Evolutionary conservation across 202 grass and related monocot species (phyloP), one percentile per base, ranked within the genome.

Genomic region (Zizania palustris): DNA sequence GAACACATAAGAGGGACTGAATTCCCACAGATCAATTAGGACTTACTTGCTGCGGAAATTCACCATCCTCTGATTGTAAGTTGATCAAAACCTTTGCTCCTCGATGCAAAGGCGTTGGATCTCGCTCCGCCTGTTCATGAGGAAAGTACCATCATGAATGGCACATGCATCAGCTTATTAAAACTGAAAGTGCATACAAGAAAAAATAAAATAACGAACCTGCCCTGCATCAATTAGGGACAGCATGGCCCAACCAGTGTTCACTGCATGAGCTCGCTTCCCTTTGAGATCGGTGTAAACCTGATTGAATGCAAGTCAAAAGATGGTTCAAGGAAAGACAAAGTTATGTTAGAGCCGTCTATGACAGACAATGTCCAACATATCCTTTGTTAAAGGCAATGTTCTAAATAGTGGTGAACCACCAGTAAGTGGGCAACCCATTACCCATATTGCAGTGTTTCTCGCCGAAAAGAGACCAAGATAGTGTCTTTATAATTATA

Each of bases 1-100:
- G 28, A 63, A 11, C 14, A 3, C 11, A 54, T 67, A 44, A 56
- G 39, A 67, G 55, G 35, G 6, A 11, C 5, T 3, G 3, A 72
- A 46, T 72, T 5, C 49, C 2, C 14, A 13, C 6, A 11, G 41
- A 58, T 11, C 69, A 0, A 63, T 14, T 48, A 18, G 21, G 49
- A 78, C 85, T 81, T 96, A 99, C 96, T 85, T 99, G 96, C 66
- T 99, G 92, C 40, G 96, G 92, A 83, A 99, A 99, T 68, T 99
- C 92, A 56, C 92, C 92, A 6, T 92, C 77, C 59, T 99, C 91
- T 62, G 53, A 80, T 71, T 96, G 96, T 69, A 95, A 63, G 69
- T 99, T 99, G 38, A 99, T 93, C 72, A 96, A 84, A 65, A 90
- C 80, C 68, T 91, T 93, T 0, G 92, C 92, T 79, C 85, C 96